Percentiles rank a stretch among this genome's conserved stretches.
phyloP scores from a whole-genome alignment of 768 basidiomycete genomes.

The Trametes meyenii region DNA sequence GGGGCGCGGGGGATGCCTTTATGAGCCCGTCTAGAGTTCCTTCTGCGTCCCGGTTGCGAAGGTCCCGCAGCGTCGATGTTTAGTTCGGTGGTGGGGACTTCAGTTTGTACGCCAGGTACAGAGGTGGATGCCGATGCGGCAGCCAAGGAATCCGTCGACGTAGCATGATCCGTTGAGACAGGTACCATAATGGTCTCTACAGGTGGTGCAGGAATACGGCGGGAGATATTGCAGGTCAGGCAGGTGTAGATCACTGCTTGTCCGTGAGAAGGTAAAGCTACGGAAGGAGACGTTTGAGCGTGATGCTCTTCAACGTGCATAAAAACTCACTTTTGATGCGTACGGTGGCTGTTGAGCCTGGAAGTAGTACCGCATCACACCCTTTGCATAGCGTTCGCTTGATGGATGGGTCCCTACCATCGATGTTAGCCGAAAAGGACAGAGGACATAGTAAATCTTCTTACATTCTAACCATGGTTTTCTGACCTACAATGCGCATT shows the following conservation, averaged over 20 bases:
- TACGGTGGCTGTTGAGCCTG: constrained; percentile 66
- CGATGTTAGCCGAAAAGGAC: too few relatives aligned
- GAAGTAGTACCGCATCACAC: constrained; percentile 65
- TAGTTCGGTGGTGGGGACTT: too few relatives aligned
- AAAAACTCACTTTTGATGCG: constrained; percentile 60
- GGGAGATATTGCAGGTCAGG: constrained; percentile 54
- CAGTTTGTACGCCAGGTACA: constrained; percentile 2
- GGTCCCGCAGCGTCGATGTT: too few relatives aligned
- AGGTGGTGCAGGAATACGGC: constrained; percentile 71
- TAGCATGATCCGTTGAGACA: not conserved
- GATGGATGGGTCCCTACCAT: constrained; percentile 72
- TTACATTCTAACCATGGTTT: constrained; percentile 78
- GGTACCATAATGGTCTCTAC: constrained; percentile 27
- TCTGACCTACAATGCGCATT: constrained; percentile 74
- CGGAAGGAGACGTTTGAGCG: not conserved
- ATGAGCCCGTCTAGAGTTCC: constrained; percentile 15
- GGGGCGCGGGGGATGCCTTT: constrained; percentile 41
- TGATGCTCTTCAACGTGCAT: not conserved
- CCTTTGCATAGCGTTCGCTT: constrained; percentile 79
- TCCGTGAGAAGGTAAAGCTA: constrained; percentile 51
- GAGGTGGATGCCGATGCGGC: not conserved
- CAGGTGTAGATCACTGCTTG: constrained; percentile 64
- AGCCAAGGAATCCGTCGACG: not conserved
- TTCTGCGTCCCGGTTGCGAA: too few relatives aligned
- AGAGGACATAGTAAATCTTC: constrained; percentile 18